phyloP scores from a whole-genome alignment of 208 protist species.

The Trypanosoma rangeli region DNA sequence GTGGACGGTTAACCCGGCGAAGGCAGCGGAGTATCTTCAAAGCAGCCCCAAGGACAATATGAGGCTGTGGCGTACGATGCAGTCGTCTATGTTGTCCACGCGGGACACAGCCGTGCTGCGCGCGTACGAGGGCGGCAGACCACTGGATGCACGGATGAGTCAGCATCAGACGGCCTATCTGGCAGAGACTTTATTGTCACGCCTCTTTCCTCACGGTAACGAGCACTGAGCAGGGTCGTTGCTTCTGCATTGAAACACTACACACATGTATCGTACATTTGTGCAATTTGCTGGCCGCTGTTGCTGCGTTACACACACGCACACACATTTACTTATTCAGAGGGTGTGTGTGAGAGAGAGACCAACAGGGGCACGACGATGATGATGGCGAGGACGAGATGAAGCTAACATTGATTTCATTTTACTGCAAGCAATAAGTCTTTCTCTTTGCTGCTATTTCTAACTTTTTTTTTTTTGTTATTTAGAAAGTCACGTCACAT shows the following conservation, averaged over 20 bases:
- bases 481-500: neutral
- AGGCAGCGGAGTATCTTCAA: constrained; percentile 45
- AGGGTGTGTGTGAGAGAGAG: neutral
- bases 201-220: constrained; percentile 28
- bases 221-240: constrained; percentile 5
- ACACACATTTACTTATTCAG: neutral
- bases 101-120: constrained; percentile 66
- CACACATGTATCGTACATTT: neutral
- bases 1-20: constrained; percentile 59
- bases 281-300: neutral
- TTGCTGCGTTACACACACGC: neutral
- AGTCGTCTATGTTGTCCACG: constrained; percentile 82
- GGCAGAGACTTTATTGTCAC: constrained; percentile 66
- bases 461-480: constrained; percentile 8
- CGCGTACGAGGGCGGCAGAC: constrained; percentile 43
- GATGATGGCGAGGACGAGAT: neutral
- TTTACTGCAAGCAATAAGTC: neutral
- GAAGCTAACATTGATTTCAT: neutral
- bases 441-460: constrained; percentile 2
- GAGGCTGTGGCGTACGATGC: constrained; percentile 80
- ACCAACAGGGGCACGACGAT: neutral
- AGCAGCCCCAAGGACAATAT: constrained; percentile 39
- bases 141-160: constrained; percentile 70
- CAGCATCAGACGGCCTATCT: constrained; percentile 61
- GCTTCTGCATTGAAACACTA: neutral